Percentiles rank a stretch among this genome's conserved stretches.
These are phyloP conservation scores for Microbotryum saponariae DNA, from an alignment of 1,284 basidiomycete genomes.

Conservation along the genomic window DNA sequence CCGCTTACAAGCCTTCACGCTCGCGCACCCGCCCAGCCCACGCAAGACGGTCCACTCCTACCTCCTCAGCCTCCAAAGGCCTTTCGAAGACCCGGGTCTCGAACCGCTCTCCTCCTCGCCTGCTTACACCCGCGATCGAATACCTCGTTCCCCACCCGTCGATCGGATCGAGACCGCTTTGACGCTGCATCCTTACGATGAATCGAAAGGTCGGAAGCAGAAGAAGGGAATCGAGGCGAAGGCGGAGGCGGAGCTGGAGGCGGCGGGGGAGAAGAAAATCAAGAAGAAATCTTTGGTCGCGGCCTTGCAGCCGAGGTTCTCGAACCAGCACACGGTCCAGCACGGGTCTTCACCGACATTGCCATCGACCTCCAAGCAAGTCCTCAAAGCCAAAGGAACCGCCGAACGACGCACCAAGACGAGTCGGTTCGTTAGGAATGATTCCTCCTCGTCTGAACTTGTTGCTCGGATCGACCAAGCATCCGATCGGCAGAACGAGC, in stretches of 20 bases:
- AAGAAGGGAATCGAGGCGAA: background rate
- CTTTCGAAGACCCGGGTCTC: too few species aligned
- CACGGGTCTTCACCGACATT: background rate
- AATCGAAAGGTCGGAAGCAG: background rate
- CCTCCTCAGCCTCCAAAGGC: too few species aligned
- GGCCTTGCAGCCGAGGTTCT: slow-evolving; percentile 3
- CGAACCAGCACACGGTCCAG: background rate
- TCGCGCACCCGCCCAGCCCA: too few species aligned
- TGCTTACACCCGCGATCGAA: too few species aligned
- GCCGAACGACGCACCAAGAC: background rate
- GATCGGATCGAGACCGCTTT: too few species aligned
- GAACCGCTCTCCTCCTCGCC: too few species aligned
- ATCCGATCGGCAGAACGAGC: too few species aligned
- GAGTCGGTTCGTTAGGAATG: slow-evolving; percentile 2
- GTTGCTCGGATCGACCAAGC: background rate
- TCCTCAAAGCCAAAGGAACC: too few species aligned
- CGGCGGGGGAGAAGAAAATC: background rate
- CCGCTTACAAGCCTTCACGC: too few species aligned
- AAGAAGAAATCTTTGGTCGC: slow-evolving; percentile 10
- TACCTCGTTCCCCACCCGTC: too few species aligned
- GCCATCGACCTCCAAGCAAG: background rate
- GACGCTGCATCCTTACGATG: too few species aligned
- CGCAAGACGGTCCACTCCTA: too few species aligned
- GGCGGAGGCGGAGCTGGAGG: background rate
- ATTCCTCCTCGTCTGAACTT: slow-evolving; percentile 3